Evolutionary conservation across 495 filamentous ascomycete genomes (phyloP).

Genomic region (Aspergillus leporis): DNA sequence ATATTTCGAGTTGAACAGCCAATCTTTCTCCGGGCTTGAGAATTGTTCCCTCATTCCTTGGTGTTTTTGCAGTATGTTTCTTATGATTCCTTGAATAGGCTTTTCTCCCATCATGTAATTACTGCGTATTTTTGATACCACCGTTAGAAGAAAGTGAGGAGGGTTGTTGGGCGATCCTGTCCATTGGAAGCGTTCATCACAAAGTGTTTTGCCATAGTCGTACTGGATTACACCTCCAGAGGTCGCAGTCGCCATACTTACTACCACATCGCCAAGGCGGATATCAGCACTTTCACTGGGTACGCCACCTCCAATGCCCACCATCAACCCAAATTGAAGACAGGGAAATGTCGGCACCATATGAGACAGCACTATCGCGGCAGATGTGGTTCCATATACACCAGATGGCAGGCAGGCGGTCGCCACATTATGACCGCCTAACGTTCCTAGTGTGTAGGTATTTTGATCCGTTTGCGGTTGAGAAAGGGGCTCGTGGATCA

Average conservation of each 20-base stretch:
- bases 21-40: neutral
- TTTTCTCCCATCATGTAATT: neutral
- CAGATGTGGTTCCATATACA: conserved; percentile 1
- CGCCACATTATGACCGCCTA: conserved; percentile 3
- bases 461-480: neutral
- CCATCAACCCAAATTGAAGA: conserved; percentile 1
- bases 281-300: conserved; percentile 2
- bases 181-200: neutral
- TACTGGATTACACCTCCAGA: no score
- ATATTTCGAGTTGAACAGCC: conserved; percentile 1
- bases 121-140: neutral
- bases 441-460: conserved; percentile 3
- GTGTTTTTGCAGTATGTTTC: neutral
- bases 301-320: conserved; percentile 4
- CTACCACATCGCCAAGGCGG: neutral
- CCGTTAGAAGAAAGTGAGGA: neutral
- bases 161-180: conserved; percentile 1
- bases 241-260: no score
- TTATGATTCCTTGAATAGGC: neutral
- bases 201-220: neutral
- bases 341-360: neutral
- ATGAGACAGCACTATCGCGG: neutral
- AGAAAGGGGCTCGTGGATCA: neutral
- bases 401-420: neutral
- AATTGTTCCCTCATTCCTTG: neutral